A percentile compares a stretch with the other conserved stretches of the same genome.
phyloP scores from a whole-genome alignment of 345 rosid species.

The Viola odorata region DNA sequence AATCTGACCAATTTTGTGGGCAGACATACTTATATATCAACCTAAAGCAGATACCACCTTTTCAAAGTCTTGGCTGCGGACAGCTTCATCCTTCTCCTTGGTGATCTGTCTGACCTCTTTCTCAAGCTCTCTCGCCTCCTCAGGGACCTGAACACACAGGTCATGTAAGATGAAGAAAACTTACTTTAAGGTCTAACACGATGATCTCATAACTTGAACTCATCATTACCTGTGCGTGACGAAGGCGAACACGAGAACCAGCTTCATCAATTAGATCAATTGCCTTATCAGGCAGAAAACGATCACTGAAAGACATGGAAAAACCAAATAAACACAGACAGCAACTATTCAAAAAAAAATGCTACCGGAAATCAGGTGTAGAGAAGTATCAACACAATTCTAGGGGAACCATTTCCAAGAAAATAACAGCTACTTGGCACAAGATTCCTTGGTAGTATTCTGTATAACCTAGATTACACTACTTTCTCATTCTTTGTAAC shows the following conservation, averaged over 20 bases:
- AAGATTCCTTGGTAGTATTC: no score
- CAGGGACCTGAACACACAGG: conserved; percentile 59
- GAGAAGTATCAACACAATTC: no score
- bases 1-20: no score
- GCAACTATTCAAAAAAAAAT: neutral
- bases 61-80: conserved; percentile 89
- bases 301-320: conserved; percentile 51
- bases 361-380: no score
- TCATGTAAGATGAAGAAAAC: neutral
- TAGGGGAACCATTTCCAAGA: no score
- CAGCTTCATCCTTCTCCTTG: conserved; percentile 95
- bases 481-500: no score
- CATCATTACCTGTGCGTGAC: conserved; percentile 72
- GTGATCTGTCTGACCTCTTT: conserved; percentile 88
- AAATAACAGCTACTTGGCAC: no score
- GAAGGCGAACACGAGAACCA: conserved; percentile 97
- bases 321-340: neutral
- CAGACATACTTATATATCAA: no score
- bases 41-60: conserved; percentile 45
- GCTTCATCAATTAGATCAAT: conserved; percentile 99
- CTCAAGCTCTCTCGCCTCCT: conserved; percentile 97
- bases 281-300: conserved; percentile 97
- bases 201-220: neutral
- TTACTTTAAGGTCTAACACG: no score
- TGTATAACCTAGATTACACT: no score